Evolutionary conservation across 108 stramenopile genomes (phyloP), one percentile per base, ranked within the genome.

Genomic region (Pseudonitzschia multistriata): DNA sequence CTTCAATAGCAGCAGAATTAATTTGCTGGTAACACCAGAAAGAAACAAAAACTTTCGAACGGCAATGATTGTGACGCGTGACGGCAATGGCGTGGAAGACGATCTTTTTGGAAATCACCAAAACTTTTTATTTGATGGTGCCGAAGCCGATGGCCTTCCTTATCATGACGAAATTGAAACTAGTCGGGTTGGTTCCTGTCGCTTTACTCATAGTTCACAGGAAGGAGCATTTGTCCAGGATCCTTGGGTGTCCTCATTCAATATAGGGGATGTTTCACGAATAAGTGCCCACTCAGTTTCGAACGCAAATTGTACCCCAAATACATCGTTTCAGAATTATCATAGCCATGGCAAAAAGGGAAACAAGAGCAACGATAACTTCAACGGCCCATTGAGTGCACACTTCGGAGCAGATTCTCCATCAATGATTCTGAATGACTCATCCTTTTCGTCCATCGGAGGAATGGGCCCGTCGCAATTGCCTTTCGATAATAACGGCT

Each of bases 1-100:
- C 36, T 84, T 84, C 37, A 77, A 84, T 57, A 84, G 73, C 33
- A 72, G 74, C 31, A 68, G 79, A 5, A 76, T 84, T 10, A 63
- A 67, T 29, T 60, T 61, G 4, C 52, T 84, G 21, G 48, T 61
- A 27, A 84, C 83, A 3, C 83, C 83, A 0, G 83, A 84, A 40
- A 68, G 81, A 52, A 53, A 71, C 22, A 49, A 37, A 29, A 57
- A 71, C 0, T 29, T n/a, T 31, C 49, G 25, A 0, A 21, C 21
- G 24, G 31, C 57, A 17, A 63, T 55, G 39, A 50, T 72, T 25
- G 25, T 49, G 24, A 72, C 71, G 25, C 49, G 77, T 21, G 56
- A 68, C 10, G 69, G 63, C 10, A 48, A 39, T 13, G 37, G 22
- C 11, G 64, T 34, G n/a, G 63, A 70, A 4, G 48, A 57, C 21